Base-by-base conservation (phyloP, 2,329 filamentous ascomycete species). In the Phialophora expanda region DNA sequence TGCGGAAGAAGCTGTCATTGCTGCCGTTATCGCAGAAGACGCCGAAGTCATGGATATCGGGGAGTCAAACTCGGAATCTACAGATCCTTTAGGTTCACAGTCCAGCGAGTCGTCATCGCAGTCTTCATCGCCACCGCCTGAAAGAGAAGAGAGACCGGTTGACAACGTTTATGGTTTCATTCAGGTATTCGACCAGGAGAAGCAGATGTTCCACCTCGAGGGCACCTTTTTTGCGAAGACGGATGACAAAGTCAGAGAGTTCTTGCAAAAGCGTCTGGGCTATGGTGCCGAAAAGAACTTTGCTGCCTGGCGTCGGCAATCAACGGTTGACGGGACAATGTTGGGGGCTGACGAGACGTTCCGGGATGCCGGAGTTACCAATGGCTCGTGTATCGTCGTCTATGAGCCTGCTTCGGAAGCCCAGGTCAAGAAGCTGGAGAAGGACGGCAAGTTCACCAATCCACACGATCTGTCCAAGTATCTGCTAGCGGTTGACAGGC, bases 151-250 rank as follows among this genome's bases (percentile, higher is more conserved):
- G 54, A 46, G 54, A 22, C 55, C 60, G 14, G 60, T 69, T 22
- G 56, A 63, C 41, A 65, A 81, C 62, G 73, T 78, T 14, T 82
- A 82, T 62, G 82, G 81, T 66, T 82, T 83, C 67, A 74, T 86
- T 53, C 83, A 86, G 65, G 70, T 83, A 5, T 85, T 83, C 69
- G 83, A 86, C 64, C 77, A 81, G 14, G 81, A 84, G 28, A 76
- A 76, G 9, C 81, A 83, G 68, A 75, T 71, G 0, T 72, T 83
- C 17, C 74, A 72, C 7, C 78, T 77, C 2, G 72, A 78, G 12
- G 78, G 78, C 30, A 78, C 76, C 14, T 81, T 80, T 71, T 78
- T 81, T 59, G 79, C 77, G 6, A 77, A 76, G 57, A 73, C 74
- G 9, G 75, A 76, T 28, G 76, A 78, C 20, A 78, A 75, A 17